Percentiles rank a stretch among this genome's conserved stretches.
Conservation (phyloP, 768 basidiomycete species). For the Leccinum longicurvipes region DNA sequence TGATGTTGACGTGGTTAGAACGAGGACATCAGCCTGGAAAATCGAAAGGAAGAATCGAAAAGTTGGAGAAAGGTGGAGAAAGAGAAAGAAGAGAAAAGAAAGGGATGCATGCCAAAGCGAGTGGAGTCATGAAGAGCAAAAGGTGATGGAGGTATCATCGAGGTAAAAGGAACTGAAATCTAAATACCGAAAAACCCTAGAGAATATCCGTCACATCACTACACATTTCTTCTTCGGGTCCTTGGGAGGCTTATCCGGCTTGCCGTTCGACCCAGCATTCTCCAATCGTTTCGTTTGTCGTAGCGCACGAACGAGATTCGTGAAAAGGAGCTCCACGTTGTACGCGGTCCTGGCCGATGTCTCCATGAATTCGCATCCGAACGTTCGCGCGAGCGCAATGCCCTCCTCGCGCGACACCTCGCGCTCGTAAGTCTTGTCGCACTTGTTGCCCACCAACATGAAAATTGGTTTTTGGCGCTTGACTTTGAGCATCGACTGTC, state of each 20-base stretch:
- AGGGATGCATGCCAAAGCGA: conserved; percentile 26
- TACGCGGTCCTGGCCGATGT: conserved; percentile 94
- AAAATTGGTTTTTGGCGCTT: conserved; percentile 84
- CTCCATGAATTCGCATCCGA: conserved; percentile 93
- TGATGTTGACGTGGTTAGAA: conserved; percentile 32
- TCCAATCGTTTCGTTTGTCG: conserved; percentile 61
- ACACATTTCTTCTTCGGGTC: conserved; percentile 61
- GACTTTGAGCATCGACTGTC: conserved; percentile 85
- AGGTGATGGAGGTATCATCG: conserved; percentile 71
- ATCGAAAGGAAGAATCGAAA: conserved; percentile 21
- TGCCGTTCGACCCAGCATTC: conserved; percentile 39
- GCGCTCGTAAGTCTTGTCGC: conserved; percentile 86
- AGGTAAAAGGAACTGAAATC: conserved; percentile 66
- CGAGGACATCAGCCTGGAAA: conserved; percentile 30
- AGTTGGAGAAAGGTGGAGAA: conserved; percentile 8
- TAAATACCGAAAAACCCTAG: conserved; percentile 60
- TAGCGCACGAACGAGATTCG: conserved; percentile 77
- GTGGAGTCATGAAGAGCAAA: conserved; percentile 26
- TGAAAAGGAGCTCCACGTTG: conserved; percentile 91
- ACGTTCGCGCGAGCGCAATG: conserved; percentile 68
- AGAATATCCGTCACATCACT: conserved; percentile 71
- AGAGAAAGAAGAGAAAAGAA: conserved; percentile 4
- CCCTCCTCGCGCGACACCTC: conserved; percentile 94
- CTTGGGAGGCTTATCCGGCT: conserved; percentile 39
- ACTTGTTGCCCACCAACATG: conserved; percentile 96